Evolutionary conservation across 2,329 filamentous ascomycete species (phyloP).

Genomic region (Neobulgaria alba): DNA sequence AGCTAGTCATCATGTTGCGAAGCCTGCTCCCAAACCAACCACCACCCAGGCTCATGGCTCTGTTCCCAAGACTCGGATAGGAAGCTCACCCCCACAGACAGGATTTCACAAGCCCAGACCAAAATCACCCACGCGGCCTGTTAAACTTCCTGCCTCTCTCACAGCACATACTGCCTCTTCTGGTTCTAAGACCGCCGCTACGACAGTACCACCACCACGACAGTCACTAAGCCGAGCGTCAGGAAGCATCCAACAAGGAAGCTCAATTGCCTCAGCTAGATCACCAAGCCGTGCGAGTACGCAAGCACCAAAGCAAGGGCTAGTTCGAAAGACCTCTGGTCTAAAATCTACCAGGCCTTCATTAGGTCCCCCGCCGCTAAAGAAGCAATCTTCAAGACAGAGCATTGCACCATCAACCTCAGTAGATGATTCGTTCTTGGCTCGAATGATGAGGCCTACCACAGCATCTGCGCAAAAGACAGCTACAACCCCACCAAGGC

Average conservation of each 20-base stretch:
- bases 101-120: conserved; percentile 49
- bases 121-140: conserved; percentile 61
- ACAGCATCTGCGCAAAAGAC: conserved; percentile 60
- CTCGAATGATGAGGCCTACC: conserved; percentile 76
- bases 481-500: conserved; percentile 35
- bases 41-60: conserved; percentile 12
- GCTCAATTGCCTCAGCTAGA: conserved; percentile 19
- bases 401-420: conserved; percentile 42
- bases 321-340: conserved; percentile 22
- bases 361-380: conserved; percentile 44
- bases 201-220: conserved; percentile 26
- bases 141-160: conserved; percentile 57
- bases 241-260: conserved; percentile 29
- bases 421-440: conserved; percentile 62
- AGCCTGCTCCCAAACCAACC: conserved; percentile 18
- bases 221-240: conserved; percentile 36
- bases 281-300: conserved; percentile 24
- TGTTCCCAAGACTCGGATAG: conserved; percentile 21
- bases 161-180: conserved; percentile 64
- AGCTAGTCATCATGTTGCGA: conserved; percentile 12
- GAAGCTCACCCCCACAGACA: conserved; percentile 23
- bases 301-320: conserved; percentile 11
- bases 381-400: conserved; percentile 44
- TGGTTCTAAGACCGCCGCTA: conserved; percentile 48
- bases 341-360: conserved; percentile 28